These are phyloP conservation scores for Teunomyces lycoperdinae DNA, from an alignment of 805 yeast genomes.

Conservation along the genomic window DNA sequence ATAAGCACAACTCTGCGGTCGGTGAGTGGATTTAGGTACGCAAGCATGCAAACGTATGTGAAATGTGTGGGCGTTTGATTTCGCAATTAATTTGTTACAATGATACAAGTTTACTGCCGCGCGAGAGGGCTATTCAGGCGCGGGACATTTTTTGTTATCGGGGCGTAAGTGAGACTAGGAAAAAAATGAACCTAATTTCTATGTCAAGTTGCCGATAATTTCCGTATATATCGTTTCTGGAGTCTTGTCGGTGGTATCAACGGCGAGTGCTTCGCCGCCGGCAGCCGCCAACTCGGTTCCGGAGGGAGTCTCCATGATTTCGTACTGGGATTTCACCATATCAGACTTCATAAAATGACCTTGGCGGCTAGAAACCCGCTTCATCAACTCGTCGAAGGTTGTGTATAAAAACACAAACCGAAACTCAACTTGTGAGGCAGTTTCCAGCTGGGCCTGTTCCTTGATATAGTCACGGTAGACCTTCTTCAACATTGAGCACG, in stretches of 20 bases:
- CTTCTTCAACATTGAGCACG: conserved; percentile 84
- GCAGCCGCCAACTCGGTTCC: conserved; percentile 33
- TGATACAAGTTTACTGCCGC: neutral
- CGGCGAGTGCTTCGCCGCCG: conserved; percentile 35
- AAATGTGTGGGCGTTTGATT: neutral
- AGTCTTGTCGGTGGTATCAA: conserved; percentile 32
- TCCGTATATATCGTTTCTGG: conserved; percentile 26
- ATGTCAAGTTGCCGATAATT: conserved; percentile 9
- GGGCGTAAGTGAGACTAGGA: neutral
- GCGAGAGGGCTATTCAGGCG: neutral
- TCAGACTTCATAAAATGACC: conserved; percentile 85
- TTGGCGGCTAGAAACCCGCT: conserved; percentile 60
- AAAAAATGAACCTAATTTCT: neutral
- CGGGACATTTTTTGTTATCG: neutral
- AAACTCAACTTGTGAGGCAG: conserved; percentile 35
- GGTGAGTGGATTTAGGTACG: conserved; percentile 55
- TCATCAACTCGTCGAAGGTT: conserved; percentile 54
- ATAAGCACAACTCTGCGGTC: conserved; percentile 66
- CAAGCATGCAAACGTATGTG: conserved; percentile 29
- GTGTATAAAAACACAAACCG: conserved; percentile 68
- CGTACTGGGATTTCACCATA: conserved; percentile 80
- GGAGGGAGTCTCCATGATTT: conserved; percentile 68
- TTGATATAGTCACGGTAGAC: conserved; percentile 66
- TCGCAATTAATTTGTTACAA: no score
- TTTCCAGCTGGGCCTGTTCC: conserved; percentile 19